Base-by-base conservation (phyloP, 2,329 filamentous ascomycete species). In the Aspergillus jensenii region DNA sequence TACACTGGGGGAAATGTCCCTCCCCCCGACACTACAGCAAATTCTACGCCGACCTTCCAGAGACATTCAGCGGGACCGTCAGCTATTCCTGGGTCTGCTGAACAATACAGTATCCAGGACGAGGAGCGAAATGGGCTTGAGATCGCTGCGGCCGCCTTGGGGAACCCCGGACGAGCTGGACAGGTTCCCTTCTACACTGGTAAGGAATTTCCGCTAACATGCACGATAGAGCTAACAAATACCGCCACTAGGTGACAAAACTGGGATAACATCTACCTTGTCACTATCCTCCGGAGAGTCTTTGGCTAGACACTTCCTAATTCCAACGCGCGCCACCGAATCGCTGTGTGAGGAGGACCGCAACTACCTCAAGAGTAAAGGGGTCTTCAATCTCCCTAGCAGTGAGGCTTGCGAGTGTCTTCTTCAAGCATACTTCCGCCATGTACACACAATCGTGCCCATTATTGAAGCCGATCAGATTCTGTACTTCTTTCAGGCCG, bases 361-460 rank as follows among this genome's bases (percentile, higher is more conserved):
- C 23, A 53, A 63, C 6, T 68, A 66, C 39, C 64, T 76, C 5
- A 64, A 65, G 44, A 56, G 56, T 6, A 76, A 76, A 59, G 74
- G 74, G 0, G 71, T 70, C 19, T 75, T 75, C 57, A 67, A 58
- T 21, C 60, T 75, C 5, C 74, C 74, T 0, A 56, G 56, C 19
- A 65, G 66, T 7, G 60, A 66, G 40, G 59, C 68, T 7, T 74
- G 73, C 46, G 61, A 73, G 31, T 62, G 67, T 25, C 63, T 77
- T 40, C 56, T 76, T 17, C 65, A 62, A 7, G 70, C 70, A 25
- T 76, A 77, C 55, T 74, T 77, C 41, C 61, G 68, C 15, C 71
- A 75, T 56, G 70, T 76, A 14, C 74, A 77, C 63, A 72, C 74
- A 14, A 68, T 74, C 33, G 62, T 76, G 43, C 75, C 75, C 12